Base-by-base conservation (phyloP, 148 eudicot species). In the Cornus suecica region DNA sequence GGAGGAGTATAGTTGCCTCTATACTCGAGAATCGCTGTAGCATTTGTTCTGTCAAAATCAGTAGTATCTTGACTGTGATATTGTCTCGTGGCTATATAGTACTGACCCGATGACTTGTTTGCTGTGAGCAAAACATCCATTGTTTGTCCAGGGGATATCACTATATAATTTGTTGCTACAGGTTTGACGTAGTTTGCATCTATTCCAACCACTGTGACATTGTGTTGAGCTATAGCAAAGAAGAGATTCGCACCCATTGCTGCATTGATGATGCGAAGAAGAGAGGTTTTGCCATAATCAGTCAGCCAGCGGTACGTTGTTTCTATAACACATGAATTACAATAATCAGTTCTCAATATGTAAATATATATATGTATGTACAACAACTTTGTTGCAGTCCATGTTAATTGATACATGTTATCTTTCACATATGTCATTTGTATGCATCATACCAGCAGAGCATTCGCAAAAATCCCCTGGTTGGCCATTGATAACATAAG, bases 1-100 rank as follows among this genome's bases (percentile, higher is more conserved):
- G 68, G 68, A 3, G 26, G 60, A 0, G 74, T 58, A 25, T 76
- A 76, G 58, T 76, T 76, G 24, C 79, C 79, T 8, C 51, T 31
- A 67, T 76, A 76, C 29, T 76, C 58, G 10, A 76, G 20, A 15
- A 76, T 26, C 0, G 45, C 79, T 5, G 79, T 69, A n/a, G 70
- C 42, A 20, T 74, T 74, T 1, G 70, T 13, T 60, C 51, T 37
- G 42, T 42, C 70, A 6, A 42, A 65, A 25, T 25, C 1, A 10
- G 9, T 3, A 16, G 2, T 0, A 16, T 48, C 54, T 16, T 0
- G 8, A 37, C 42, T 65, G 7, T 5, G 31, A 28, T 27, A 28
- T 65, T 27, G 27, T 28, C 67, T 65, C 0, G 34, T 3, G 22
- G 67, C 67, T 22, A 65, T 65, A 5, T 65, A 65, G 27, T 65